Percentiles rank a stretch among this genome's conserved stretches.
Evolutionary conservation across 1,284 basidiomycete species (phyloP).

Genomic region (Naganishia cerealis): DNA sequence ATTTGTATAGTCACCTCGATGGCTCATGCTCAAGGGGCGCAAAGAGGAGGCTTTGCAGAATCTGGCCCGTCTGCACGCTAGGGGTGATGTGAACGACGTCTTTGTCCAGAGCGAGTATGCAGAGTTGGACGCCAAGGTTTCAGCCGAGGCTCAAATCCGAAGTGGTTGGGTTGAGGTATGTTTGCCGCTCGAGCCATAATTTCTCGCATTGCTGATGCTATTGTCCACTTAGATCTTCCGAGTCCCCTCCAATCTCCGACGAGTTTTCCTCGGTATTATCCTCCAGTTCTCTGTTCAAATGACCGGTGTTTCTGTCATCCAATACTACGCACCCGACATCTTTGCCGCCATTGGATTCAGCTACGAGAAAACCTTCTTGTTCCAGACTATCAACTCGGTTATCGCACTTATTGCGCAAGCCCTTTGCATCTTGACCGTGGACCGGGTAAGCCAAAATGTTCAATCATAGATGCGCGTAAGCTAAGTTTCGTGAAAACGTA

Average conservation of each 20-base stretch:
- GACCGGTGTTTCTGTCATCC: constrained; percentile 59
- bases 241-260: constrained; percentile 58
- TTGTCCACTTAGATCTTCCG: constrained; percentile 56
- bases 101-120: constrained; percentile 49
- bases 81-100: constrained; percentile 57
- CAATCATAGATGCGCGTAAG: background rate
- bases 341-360: constrained; percentile 54
- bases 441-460: constrained; percentile 40
- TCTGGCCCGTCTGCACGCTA: constrained; percentile 61
- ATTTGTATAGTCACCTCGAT: constrained; percentile 37
- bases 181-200: background rate
- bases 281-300: constrained; percentile 57
- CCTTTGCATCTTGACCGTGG: constrained; percentile 62
- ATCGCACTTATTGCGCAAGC: constrained; percentile 63
- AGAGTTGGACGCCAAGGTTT: constrained; percentile 52
- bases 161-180: constrained; percentile 42
- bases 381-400: constrained; percentile 65
- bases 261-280: constrained; percentile 55
- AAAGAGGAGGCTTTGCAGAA: constrained; percentile 56
- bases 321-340: constrained; percentile 40
- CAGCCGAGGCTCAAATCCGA: constrained; percentile 50
- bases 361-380: constrained; percentile 58
- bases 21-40: constrained; percentile 60
- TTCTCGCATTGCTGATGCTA: background rate
- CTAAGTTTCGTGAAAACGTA: background rate